phyloP scores from a whole-genome alignment of 2,329 filamentous ascomycete genomes.

The Ceratocystis huliohia region DNA sequence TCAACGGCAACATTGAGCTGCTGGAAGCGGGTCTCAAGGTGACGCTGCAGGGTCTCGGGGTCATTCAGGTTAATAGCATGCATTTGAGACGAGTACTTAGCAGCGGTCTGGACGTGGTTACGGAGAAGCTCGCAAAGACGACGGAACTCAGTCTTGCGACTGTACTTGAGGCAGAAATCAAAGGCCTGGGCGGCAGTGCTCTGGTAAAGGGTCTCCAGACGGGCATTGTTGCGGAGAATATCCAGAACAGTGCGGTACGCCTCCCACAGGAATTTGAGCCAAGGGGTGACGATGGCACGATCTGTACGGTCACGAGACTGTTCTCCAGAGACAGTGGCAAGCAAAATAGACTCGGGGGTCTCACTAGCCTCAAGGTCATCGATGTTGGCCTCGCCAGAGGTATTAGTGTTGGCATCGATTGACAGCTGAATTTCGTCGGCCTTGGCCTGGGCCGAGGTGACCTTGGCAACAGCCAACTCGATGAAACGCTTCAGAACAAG shows the following conservation, averaged over 20 bases:
- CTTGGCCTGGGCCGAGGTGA: slow-evolving; percentile 88
- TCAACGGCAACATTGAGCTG: slow-evolving; percentile 97
- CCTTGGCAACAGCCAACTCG: slow-evolving; percentile 89
- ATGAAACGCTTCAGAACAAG: slow-evolving; percentile 96
- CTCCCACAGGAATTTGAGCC: slow-evolving; percentile 99
- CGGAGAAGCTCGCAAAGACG: slow-evolving; percentile 94
- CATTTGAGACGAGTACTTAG: slow-evolving; percentile 98
- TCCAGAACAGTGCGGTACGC: slow-evolving; percentile 97
- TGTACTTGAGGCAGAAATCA: slow-evolving; percentile 96
- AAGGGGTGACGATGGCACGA: slow-evolving; percentile 93
- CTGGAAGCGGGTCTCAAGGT: slow-evolving; percentile 95
- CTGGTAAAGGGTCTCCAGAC: slow-evolving; percentile 96
- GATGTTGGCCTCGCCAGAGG: slow-evolving; percentile 54
- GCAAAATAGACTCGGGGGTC: slow-evolving; percentile 93
- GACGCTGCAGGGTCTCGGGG: slow-evolving; percentile 90
- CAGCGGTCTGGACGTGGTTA: slow-evolving; percentile 97
- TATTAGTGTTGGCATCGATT: slow-evolving; percentile 54
- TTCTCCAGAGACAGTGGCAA: slow-evolving; percentile 95
- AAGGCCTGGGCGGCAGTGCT: slow-evolving; percentile 96
- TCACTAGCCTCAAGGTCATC: slow-evolving; percentile 95
- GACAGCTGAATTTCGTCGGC: slow-evolving; percentile 87
- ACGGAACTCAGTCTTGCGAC: slow-evolving; percentile 97
- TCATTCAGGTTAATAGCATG: slow-evolving; percentile 98
- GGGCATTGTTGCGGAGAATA: slow-evolving; percentile 97
- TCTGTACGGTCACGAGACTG: slow-evolving; percentile 96